Evolutionary conservation across 352 stramenopile species (phyloP).

Genomic region (Phytophthora citrophthora): DNA sequence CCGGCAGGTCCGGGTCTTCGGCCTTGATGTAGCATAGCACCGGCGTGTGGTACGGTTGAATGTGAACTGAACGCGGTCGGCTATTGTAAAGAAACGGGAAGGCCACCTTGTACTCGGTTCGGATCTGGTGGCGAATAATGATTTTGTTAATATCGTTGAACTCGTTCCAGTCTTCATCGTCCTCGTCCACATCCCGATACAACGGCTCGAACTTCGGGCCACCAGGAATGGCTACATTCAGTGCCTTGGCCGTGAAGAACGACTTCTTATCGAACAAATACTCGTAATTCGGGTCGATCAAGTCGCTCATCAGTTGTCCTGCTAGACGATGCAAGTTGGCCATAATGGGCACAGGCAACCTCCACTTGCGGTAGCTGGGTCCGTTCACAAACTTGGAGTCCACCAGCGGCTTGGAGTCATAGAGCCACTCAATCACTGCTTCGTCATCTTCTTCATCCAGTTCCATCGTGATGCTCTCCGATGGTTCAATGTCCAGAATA

Average conservation of each 20-base stretch:
- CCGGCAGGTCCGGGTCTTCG: conserved; percentile 94
- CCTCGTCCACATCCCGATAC: conserved; percentile 97
- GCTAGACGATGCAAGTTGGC: conserved; percentile 97
- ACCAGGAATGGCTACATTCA: conserved; percentile 99
- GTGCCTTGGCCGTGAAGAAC: conserved; percentile 99
- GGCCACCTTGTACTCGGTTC: conserved; percentile 99
- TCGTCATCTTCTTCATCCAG: conserved; percentile 95
- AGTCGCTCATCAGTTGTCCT: conserved; percentile 96
- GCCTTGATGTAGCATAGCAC: conserved; percentile 97
- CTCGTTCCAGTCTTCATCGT: conserved; percentile 99
- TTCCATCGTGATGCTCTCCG: conserved; percentile 97
- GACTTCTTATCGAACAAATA: conserved; percentile 95
- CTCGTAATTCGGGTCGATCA: conserved; percentile 97
- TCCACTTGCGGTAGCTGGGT: conserved; percentile 97
- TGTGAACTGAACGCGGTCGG: conserved; percentile 94
- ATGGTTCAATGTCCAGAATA: conserved; percentile 96
- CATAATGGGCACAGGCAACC: conserved; percentile 97
- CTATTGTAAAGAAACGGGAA: conserved; percentile 99
- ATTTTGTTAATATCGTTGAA: conserved; percentile 99
- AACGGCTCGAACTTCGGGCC: conserved; percentile 99
- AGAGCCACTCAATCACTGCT: conserved; percentile 98
- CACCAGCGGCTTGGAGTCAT: conserved; percentile 95
- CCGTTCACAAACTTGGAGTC: conserved; percentile 97
- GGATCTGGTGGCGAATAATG: conserved; percentile 99
- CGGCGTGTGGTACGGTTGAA: conserved; percentile 97